Percentiles rank a stretch among this genome's conserved stretches.
Evolutionary conservation across 768 basidiomycete species (phyloP).

Genomic region (Xerocomellus intermedius): DNA sequence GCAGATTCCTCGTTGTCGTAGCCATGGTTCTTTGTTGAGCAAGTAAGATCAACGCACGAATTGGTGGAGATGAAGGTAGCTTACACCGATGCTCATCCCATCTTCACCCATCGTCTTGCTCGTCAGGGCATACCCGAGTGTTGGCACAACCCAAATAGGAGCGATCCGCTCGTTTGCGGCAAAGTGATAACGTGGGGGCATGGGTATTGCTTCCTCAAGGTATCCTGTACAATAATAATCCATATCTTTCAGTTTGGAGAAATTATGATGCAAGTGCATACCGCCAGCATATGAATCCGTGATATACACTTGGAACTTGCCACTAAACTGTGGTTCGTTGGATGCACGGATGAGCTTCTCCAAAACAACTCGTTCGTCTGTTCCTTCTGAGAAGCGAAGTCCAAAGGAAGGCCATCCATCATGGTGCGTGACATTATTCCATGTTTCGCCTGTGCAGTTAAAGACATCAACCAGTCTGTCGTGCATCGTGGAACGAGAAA

Average conservation of each 20-base stretch:
- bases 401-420: constrained; percentile 94
- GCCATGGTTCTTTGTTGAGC: constrained; percentile 68
- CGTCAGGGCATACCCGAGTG: constrained; percentile 78
- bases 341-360: constrained; percentile 54
- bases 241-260: background rate
- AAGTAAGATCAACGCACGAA: background rate
- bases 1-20: constrained; percentile 76
- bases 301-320: constrained; percentile 62
- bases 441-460: constrained; percentile 18
- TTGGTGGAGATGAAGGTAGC: constrained; percentile 25
- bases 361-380: constrained; percentile 58
- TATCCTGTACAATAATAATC: constrained; percentile 1
- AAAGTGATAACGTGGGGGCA: constrained; percentile 84
- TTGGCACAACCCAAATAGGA: constrained; percentile 82
- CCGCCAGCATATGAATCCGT: constrained; percentile 25
- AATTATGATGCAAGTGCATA: background rate
- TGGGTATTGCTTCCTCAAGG: constrained; percentile 31
- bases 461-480: background rate
- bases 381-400: constrained; percentile 62
- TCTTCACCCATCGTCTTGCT: constrained; percentile 56
- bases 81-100: constrained; percentile 73
- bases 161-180: constrained; percentile 73
- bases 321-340: constrained; percentile 35
- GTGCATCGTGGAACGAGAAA: background rate
- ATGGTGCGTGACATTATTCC: constrained; percentile 45